Conservation (phyloP, 768 basidiomycete genomes). For the Porpolomopsis calyptriformis region DNA sequence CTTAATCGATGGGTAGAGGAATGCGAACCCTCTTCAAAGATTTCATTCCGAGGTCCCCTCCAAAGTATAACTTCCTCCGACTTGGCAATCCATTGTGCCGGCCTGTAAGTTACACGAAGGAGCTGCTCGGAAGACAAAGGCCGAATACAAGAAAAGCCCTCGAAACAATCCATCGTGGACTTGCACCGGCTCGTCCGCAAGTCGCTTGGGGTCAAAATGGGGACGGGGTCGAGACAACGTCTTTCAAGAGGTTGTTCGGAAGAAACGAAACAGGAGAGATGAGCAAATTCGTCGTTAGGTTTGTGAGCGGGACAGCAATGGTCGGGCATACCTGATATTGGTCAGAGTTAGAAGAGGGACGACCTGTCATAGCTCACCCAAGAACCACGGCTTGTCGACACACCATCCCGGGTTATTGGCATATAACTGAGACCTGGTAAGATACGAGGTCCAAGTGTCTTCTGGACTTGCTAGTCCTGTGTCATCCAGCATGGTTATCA, state of each 20-base stretch:
- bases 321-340: constrained; percentile 13
- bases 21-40: constrained; percentile 54
- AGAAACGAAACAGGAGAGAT: constrained; percentile 37
- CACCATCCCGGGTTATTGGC: constrained; percentile 50
- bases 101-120: constrained; percentile 41
- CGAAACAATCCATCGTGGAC: constrained; percentile 25
- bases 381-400: constrained; percentile 22
- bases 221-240: constrained; percentile 50
- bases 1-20: constrained; percentile 1
- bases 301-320: constrained; percentile 18
- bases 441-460: constrained; percentile 39
- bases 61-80: constrained; percentile 47
- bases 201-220: constrained; percentile 31
- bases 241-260: constrained; percentile 17
- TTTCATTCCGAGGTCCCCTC: constrained; percentile 57
- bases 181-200: constrained; percentile 29
- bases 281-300: constrained; percentile 7
- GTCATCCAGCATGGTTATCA: constrained; percentile 64
- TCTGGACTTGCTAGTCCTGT: constrained; percentile 25
- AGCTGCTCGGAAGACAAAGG: constrained; percentile 42
- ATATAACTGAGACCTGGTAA: constrained; percentile 18
- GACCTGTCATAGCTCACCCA: constrained; percentile 15
- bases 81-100: constrained; percentile 3
- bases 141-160: constrained; percentile 35
- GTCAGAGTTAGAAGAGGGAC: constrained; percentile 5